Evolutionary conservation across 768 basidiomycete species (phyloP), one percentile per base, ranked within the genome.

Genomic region (Hemileccinum rubropunctum): DNA sequence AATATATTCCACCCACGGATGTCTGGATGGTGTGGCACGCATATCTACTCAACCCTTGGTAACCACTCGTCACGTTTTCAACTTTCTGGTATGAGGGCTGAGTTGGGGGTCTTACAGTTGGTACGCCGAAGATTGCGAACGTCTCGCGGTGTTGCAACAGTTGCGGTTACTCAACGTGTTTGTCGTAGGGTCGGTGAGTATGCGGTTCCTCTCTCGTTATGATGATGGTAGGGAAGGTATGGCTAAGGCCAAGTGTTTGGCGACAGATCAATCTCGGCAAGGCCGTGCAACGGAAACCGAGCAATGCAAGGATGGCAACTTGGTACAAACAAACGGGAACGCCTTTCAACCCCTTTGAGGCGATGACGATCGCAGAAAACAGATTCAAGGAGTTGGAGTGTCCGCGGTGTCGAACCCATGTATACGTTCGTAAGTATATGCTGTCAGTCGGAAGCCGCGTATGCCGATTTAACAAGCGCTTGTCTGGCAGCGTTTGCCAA

Each of bases 11-110:
- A 0, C 73, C 73, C 12, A 26, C 71, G 27, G 74, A 74, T 35
- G 73, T 74, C 20, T 67, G 69, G 62, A 72, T 74, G 71, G 68
- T 74, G 17, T 72, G 74, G 68, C 73, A 74, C 17, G 73, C 72
- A 1, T 74, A 75, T 57, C 17, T 71, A 42, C 69, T 74, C 18
- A 71, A 58, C 40, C 73, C 73, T 11, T 59, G 64, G 73, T 73
- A 58, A 56, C 15, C 8, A 1, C 12, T 21, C 3, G 8, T 2
- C 8, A 6, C 32, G 17, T 6, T 42, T 15, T 7, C 10, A n/a
- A 6, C 13, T 17, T 42, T 20, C 26, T 27, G 34, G 44, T 8
- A 33, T 14, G 7, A 13, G 13, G 13, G 9, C 50, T 61, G 1
- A 57, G 28, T 26, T n/a, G 23, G 46, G n/a, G 20, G 6, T 42